Conservation (phyloP, 306 rosid species). For the Calophaca sinica region DNA sequence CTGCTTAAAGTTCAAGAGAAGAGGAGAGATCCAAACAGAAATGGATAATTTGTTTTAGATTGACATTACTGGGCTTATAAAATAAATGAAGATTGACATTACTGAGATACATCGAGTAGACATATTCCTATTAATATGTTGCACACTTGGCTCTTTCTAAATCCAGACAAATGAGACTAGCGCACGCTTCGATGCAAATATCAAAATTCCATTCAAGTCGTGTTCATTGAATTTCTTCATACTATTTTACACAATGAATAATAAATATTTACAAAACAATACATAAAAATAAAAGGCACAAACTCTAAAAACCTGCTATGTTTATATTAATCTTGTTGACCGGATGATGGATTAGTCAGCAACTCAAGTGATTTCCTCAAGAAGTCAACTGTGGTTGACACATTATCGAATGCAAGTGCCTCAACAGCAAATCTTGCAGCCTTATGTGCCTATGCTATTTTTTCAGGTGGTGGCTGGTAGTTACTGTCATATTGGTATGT, state of each 20-base stretch:
- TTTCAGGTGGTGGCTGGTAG: slow-evolving; percentile 77
- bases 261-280: slow-evolving; percentile 35
- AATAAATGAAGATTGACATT: too few species aligned
- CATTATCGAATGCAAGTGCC: slow-evolving; percentile 92
- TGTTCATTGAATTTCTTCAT: not conserved
- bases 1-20: too few species aligned
- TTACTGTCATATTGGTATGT: slow-evolving; percentile 68
- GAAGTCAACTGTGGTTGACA: slow-evolving; percentile 73
- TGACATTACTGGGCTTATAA: too few species aligned
- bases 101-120: too few species aligned
- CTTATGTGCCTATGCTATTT: slow-evolving; percentile 86
- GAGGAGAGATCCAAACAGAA: too few species aligned
- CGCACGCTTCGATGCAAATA: too few species aligned
- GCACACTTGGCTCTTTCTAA: too few species aligned
- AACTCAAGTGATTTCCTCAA: slow-evolving; percentile 78
- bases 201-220: too few species aligned
- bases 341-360: slow-evolving; percentile 77
- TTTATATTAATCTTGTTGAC: slow-evolving; percentile 35
- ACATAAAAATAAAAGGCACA: slow-evolving; percentile 22
- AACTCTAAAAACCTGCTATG: too few species aligned
- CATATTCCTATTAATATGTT: too few species aligned
- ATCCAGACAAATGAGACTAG: too few species aligned
- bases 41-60: too few species aligned
- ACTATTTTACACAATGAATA: not conserved
- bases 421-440: slow-evolving; percentile 94